Evolutionary conservation across 192 early-diverging fungal species (phyloP).

Genomic region (Thoreauomyces humboldtii): DNA sequence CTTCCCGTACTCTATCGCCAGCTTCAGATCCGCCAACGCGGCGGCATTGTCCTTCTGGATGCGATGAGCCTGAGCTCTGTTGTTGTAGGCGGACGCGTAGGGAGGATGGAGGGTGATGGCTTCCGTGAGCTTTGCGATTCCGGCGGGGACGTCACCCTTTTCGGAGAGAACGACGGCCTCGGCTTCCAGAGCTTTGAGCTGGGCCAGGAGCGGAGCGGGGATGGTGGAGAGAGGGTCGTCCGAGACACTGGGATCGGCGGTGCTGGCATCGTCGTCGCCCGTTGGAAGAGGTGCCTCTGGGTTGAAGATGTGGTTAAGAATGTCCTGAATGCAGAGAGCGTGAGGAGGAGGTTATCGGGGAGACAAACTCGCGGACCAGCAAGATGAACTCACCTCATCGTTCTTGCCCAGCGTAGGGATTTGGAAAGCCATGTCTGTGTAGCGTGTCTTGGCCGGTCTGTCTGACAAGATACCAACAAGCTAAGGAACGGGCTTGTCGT

Average conservation of each 20-base stretch:
- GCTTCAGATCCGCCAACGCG: conserved; percentile 53
- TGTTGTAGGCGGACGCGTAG: conserved; percentile 70
- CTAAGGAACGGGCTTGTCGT: too few relatives aligned
- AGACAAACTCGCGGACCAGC: background rate
- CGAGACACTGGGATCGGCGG: background rate
- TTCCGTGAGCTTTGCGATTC: conserved; percentile 32
- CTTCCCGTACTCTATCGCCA: conserved; percentile 53
- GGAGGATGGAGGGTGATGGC: conserved; percentile 42
- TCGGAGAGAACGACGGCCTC: conserved; percentile 47
- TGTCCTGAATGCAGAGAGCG: background rate
- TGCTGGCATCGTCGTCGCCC: background rate
- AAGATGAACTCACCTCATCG: conserved; percentile 2
- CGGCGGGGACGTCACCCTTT: conserved; percentile 33
- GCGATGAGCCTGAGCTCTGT: conserved; percentile 41
- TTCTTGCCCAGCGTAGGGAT: background rate
- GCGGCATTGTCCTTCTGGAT: conserved; percentile 35
- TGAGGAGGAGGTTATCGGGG: background rate
- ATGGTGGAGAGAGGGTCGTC: background rate
- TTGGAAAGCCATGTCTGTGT: conserved; percentile 2
- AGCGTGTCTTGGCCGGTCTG: too few relatives aligned
- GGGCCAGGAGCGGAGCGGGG: background rate
- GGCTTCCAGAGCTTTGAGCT: conserved; percentile 36
- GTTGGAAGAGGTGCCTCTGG: background rate
- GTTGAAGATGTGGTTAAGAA: conserved; percentile 27
- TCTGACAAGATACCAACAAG: too few relatives aligned